Base-by-base conservation (phyloP, 2,329 filamentous ascomycete genomes). In the Colletotrichum cereale region DNA sequence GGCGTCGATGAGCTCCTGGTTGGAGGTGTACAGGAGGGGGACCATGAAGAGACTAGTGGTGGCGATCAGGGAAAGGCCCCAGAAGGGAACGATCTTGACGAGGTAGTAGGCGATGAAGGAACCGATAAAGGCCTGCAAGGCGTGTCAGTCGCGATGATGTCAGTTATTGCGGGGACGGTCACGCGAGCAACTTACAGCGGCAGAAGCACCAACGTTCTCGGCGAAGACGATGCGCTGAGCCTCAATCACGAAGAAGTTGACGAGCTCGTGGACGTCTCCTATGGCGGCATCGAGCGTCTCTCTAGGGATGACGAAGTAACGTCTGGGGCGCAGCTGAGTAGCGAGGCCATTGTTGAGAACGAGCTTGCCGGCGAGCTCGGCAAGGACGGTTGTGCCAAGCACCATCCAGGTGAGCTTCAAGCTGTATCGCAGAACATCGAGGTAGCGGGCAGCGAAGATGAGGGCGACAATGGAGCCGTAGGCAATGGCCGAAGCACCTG, bases 241-340 rank as follows among this genome's bases (percentile, higher is more conserved):
- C 83, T 93, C 91, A 68, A 93, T 91, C 73, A 92, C 85, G 76
- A 92, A 90, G 81, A 93, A 93, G 86, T 93, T 93, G 82, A 91
- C 80, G 71, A 93, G 86, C 81, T 92, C 90, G 77, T 92, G 88
- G 50, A 90, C 83, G 74, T 92, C 91, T 67, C 88, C 89, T 75
- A 91, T 87, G 74, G 90, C 75, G 68, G 82, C 80, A 76, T 92
- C 88, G 48, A 92, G 81, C 8, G 88, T 89, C 75, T 91, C 87
- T 74, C 87, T 86, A 12, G 90, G 87, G 52, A 93, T 81, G 6
- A 89, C 91, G 81, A 90, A 91, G 83, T 93, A 93, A 79, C 87
- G 87, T 79, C 86, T 88, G 65, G 91, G 91, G 75, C 91, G 89
- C 76, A 93, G 80, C 81, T 92, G 90, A 62, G 89, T 89, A 70